These are phyloP conservation scores for Auriscalpium microsporum DNA, from an alignment of 768 basidiomycete genomes.

Conservation along the genomic window DNA sequence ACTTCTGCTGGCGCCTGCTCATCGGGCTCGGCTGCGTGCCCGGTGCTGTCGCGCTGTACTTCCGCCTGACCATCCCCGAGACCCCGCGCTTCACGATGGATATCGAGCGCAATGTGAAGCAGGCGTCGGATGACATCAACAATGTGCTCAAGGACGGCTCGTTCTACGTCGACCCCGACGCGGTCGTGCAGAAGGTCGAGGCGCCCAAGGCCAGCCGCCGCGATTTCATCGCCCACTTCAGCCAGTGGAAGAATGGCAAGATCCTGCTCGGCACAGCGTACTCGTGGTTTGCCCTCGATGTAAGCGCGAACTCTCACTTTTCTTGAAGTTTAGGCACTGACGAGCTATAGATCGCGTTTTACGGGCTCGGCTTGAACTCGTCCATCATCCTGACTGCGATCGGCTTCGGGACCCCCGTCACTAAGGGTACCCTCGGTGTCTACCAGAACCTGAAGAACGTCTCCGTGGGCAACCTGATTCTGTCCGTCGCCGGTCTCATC, in stretches of 20 bases:
- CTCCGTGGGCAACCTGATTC: conserved; percentile 67
- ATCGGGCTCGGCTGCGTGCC: conserved; percentile 86
- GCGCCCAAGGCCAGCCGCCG: conserved; percentile 59
- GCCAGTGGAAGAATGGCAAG: conserved; percentile 71
- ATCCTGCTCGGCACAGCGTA: conserved; percentile 70
- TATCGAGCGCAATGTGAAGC: conserved; percentile 74
- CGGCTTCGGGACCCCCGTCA: conserved; percentile 49
- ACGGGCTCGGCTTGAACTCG: conserved; percentile 82
- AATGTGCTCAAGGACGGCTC: conserved; percentile 48
- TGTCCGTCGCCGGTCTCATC: conserved; percentile 71
- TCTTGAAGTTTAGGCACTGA: conserved; percentile 15
- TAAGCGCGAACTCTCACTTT: conserved; percentile 30
- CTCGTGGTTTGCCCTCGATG: conserved; percentile 86
- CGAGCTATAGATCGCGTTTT: conserved; percentile 62
- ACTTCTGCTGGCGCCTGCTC: conserved; percentile 78
- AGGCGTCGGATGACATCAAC: conserved; percentile 67
- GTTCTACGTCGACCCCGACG: conserved; percentile 44
- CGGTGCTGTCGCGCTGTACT: conserved; percentile 75
- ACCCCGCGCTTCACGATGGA: conserved; percentile 92
- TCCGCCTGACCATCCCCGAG: conserved; percentile 89
- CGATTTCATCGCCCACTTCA: conserved; percentile 66
- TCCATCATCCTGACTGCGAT: conserved; percentile 68
- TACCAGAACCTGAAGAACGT: conserved; percentile 57
- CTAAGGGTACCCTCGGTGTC: conserved; percentile 22
- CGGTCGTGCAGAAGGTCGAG: conserved; percentile 48